phyloP scores from a whole-genome alignment of 305 asterid species.

The Fraxinus velutina region DNA sequence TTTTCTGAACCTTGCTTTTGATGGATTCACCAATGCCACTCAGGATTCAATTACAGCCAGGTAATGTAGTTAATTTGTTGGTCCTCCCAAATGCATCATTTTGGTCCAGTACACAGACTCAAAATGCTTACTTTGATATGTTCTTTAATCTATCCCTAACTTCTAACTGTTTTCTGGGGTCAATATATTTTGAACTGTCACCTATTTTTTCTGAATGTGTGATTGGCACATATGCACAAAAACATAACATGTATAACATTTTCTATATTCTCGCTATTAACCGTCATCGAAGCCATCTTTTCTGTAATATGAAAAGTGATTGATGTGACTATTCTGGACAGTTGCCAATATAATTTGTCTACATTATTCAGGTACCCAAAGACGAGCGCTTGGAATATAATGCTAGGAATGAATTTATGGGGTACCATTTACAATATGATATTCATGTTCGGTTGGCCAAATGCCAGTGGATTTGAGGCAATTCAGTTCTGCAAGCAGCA shows the following conservation, averaged over 20 bases:
- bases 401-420: slow-evolving; percentile 99
- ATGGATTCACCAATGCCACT: slow-evolving; percentile 98
- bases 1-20: slow-evolving; percentile 89
- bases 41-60: slow-evolving; percentile 94
- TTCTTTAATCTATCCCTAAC: background rate
- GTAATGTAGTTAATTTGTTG: slow-evolving; percentile 28
- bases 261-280: background rate
- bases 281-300: background rate
- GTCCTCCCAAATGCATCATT: background rate
- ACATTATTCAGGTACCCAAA: slow-evolving; percentile 70
- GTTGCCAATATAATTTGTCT: slow-evolving; percentile 5
- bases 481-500: slow-evolving; percentile 78
- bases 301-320: background rate
- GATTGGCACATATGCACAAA: background rate
- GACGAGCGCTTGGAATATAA: slow-evolving; percentile 92
- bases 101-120: background rate
- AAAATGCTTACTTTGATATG: background rate
- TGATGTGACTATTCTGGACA: background rate
- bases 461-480: slow-evolving; percentile 80
- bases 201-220: background rate
- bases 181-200: background rate
- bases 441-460: slow-evolving; percentile 92
- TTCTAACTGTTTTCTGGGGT: background rate
- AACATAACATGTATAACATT: background rate
- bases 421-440: slow-evolving; percentile 83